Evolutionary conservation across 2,329 filamentous ascomycete genomes (phyloP), one percentile per base, ranked within the genome.

Genomic region (Penicillium sp.): DNA sequence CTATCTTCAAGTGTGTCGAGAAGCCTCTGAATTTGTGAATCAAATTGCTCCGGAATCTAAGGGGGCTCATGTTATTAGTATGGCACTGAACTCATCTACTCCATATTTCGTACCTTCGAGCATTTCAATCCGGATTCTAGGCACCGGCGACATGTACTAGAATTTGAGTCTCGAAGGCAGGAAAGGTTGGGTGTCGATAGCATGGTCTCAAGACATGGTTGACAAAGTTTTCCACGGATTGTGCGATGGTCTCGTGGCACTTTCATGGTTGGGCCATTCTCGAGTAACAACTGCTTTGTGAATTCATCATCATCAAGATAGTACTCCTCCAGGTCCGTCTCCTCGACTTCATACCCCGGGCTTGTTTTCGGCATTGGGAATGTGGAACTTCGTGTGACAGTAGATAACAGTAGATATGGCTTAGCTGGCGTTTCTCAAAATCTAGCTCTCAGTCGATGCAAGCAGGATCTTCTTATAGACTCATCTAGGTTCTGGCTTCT

Each of bases 101-200:
- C 17, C 12, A 38, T 19, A 22, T 17, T 5, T 26, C 35, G 40
- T 26, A 53, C 51, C 30, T 17, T 53, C 5, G 1, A 6, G 10
- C 51, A 53, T 53, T 38, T 7, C 33, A 10, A 5, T 15, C 30
- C 35, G 1, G 8, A 5, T 26, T 26, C 19, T 38, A 26, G 22
- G 37, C 51, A 53, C 10, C 13, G 24, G 19, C 51, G 51, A 24
- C 51, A 53, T 26, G 10, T 7, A 15, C 15, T 7, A 10, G 13
- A 3, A 26, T 53, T 17, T 24, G 51, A 28, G 22, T 53, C 33
- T 38, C 51, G 51, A 24, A 53, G 51, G 28, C 51, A 53, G 22
- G 51, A 9, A n/a, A 53, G 8, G 26, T 26, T 26, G 10, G 12
- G 4, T 13, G 1, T 26, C n/a, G 12, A 13, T 26, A 26, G 35